Percentiles rank a stretch among this genome's conserved stretches.
These are phyloP conservation scores for Ophiostoma piceae DNA, from an alignment of 2,329 filamentous ascomycete genomes.

Conservation along the genomic window DNA sequence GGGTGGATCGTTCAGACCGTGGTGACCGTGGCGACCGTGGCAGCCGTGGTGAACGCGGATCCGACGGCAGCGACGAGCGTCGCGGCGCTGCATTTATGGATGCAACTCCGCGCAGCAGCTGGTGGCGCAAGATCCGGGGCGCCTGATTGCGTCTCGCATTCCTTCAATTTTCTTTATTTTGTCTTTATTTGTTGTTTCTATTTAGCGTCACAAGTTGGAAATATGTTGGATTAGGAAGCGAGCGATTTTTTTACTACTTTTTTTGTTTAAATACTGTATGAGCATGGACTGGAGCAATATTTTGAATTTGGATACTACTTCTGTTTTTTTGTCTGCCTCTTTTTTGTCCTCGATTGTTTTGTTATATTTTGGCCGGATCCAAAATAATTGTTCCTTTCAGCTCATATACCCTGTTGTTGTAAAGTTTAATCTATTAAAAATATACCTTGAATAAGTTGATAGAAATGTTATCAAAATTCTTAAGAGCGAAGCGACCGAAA, in stretches of 20 bases:
- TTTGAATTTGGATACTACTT: slow-evolving; percentile 11
- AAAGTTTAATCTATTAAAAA: background rate
- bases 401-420: background rate
- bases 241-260: background rate
- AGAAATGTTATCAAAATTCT: background rate
- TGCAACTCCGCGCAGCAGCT: slow-evolving; percentile 48
- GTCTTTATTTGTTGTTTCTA: background rate
- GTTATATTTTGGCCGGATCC: background rate
- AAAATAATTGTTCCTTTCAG: background rate
- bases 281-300: slow-evolving; percentile 13
- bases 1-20: slow-evolving; percentile 21
- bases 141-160: slow-evolving; percentile 20
- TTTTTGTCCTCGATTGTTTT: background rate
- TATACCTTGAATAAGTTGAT: background rate
- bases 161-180: background rate
- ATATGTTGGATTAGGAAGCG: background rate
- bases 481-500: background rate
- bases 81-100: slow-evolving; percentile 43
- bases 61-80: slow-evolving; percentile 36
- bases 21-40: slow-evolving; percentile 28
- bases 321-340: background rate
- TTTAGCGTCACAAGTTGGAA: slow-evolving; percentile 8
- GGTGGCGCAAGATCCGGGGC: slow-evolving; percentile 54
- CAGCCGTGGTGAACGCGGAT: slow-evolving; percentile 30
- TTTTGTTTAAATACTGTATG: background rate